A percentile compares a stretch with the other conserved stretches of the same genome.
Conservation (phyloP, 2,329 filamentous ascomycete genomes). For the Thielaviopsis populi region DNA sequence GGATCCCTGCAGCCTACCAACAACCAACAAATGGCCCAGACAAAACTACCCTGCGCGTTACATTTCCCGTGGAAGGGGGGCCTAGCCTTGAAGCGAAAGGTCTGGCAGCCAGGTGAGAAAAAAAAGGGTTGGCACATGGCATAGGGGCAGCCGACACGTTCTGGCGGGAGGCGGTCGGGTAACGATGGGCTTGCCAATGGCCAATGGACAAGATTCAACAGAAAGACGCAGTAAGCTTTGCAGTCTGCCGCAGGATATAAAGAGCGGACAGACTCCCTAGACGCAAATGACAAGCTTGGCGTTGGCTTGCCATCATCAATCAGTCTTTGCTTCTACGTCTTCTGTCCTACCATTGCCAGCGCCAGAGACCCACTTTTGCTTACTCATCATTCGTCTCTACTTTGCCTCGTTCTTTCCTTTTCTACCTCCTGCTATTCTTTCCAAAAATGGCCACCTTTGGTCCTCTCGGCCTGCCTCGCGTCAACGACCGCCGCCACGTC, state of each 20-base stretch:
- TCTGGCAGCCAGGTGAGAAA: not conserved
- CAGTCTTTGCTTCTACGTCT: not conserved
- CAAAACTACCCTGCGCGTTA: not conserved
- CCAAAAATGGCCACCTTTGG: constrained; percentile 15
- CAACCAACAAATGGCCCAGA: not conserved
- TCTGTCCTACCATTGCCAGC: not conserved
- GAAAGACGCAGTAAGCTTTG: not conserved
- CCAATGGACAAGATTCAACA: too few relatives aligned
- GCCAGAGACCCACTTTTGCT: not conserved
- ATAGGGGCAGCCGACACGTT: too few relatives aligned
- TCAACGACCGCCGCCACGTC: constrained; percentile 18
- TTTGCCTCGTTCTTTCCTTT: not conserved
- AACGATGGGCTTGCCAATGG: too few relatives aligned
- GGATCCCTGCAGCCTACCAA: not conserved
- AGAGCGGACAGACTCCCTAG: not conserved
- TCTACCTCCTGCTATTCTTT: not conserved
- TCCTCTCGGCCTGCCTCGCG: constrained; percentile 13
- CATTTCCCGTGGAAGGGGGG: not conserved
- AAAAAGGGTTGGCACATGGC: not conserved
- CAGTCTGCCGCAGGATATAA: not conserved
- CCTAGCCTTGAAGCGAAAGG: not conserved
- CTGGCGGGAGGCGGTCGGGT: too few relatives aligned
- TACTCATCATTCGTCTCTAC: constrained; percentile 2
- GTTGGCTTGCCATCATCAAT: not conserved
- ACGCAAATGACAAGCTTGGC: not conserved